These are phyloP conservation scores for Raffaelea albimanens DNA, from an alignment of 2,329 filamentous ascomycete genomes.

Conservation along the genomic window DNA sequence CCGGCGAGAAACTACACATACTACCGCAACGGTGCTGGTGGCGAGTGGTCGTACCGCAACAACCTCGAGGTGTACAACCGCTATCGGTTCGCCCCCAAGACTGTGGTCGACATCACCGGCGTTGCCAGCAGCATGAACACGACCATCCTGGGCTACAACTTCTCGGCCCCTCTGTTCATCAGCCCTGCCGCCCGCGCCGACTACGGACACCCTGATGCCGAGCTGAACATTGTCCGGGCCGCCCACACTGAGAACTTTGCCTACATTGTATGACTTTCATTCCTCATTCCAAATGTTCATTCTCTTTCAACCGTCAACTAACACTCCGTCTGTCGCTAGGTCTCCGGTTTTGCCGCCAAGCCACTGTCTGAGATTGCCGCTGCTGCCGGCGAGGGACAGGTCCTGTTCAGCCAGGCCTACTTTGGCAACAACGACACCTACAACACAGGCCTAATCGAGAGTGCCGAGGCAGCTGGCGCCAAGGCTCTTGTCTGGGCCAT, in stretches of 20 bases:
- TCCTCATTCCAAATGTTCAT: not conserved
- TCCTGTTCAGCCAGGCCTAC: slow-evolving; percentile 26
- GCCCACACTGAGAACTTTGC: slow-evolving; percentile 38
- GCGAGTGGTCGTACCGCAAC: slow-evolving; percentile 47
- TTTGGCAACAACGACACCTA: slow-evolving; percentile 23
- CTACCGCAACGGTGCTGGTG: slow-evolving; percentile 45
- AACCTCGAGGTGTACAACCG: slow-evolving; percentile 45
- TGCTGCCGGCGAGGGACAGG: slow-evolving; percentile 22
- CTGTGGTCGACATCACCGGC: slow-evolving; percentile 39
- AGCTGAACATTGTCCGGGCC: slow-evolving; percentile 39
- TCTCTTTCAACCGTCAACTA: not conserved
- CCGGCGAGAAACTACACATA: slow-evolving; percentile 57
- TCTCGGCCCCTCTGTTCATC: slow-evolving; percentile 46
- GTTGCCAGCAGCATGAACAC: slow-evolving; percentile 33
- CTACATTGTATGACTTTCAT: slow-evolving; percentile 26
- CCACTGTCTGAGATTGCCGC: slow-evolving; percentile 27
- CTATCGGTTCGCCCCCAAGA: slow-evolving; percentile 36
- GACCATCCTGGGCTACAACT: slow-evolving; percentile 42
- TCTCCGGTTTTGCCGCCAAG: slow-evolving; percentile 22
- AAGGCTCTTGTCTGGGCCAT: slow-evolving; percentile 28
- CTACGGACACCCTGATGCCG: slow-evolving; percentile 34
- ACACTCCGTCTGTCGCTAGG: slow-evolving; percentile 3
- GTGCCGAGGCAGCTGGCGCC: slow-evolving; percentile 23
- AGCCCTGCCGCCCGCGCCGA: slow-evolving; percentile 35
- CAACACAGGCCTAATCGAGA: slow-evolving; percentile 21